These are phyloP conservation scores for Ciborinia camelliae DNA, from an alignment of 2,329 filamentous ascomycete species.

Conservation along the genomic window DNA sequence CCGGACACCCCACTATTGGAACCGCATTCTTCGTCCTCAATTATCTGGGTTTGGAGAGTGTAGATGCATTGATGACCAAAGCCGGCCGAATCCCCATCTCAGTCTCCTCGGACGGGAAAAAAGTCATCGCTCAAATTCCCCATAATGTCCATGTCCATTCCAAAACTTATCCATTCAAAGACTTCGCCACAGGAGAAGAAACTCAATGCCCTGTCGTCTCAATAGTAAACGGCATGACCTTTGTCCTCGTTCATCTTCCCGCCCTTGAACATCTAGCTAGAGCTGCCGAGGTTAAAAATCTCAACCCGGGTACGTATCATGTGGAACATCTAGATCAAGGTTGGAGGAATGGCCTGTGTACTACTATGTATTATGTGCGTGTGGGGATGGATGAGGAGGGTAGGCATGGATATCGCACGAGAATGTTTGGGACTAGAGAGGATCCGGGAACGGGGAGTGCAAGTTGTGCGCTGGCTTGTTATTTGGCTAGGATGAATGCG, in stretches of 20 bases:
- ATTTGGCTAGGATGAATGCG: slow-evolving; percentile 46
- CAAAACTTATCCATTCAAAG: slow-evolving; percentile 37
- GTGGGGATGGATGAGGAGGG: slow-evolving; percentile 33
- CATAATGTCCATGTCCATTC: slow-evolving; percentile 63
- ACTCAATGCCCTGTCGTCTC: slow-evolving; percentile 49
- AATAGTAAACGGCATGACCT: slow-evolving; percentile 72
- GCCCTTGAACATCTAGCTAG: slow-evolving; percentile 49
- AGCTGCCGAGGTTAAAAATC: slow-evolving; percentile 33
- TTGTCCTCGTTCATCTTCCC: slow-evolving; percentile 61
- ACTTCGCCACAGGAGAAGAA: not conserved
- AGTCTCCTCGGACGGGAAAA: slow-evolving; percentile 39
- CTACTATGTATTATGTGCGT: slow-evolving; percentile 33
- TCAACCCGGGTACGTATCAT: slow-evolving; percentile 35
- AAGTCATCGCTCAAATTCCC: slow-evolving; percentile 62
- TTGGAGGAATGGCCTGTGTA: slow-evolving; percentile 26
- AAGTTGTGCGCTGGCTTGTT: slow-evolving; percentile 54
- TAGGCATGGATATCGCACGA: slow-evolving; percentile 47
- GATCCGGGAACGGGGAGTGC: slow-evolving; percentile 64
- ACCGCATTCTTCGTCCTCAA: slow-evolving; percentile 47
- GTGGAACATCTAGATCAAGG: slow-evolving; percentile 29
- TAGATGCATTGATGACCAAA: slow-evolving; percentile 46
- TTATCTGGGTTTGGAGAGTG: slow-evolving; percentile 15
- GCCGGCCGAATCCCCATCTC: slow-evolving; percentile 54
- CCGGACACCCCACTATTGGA: slow-evolving; percentile 61
- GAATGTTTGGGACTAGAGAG: slow-evolving; percentile 53